Evolutionary conservation across 75 land plant species (phyloP).

Genomic region (Pseudotsuga menziesii): DNA sequence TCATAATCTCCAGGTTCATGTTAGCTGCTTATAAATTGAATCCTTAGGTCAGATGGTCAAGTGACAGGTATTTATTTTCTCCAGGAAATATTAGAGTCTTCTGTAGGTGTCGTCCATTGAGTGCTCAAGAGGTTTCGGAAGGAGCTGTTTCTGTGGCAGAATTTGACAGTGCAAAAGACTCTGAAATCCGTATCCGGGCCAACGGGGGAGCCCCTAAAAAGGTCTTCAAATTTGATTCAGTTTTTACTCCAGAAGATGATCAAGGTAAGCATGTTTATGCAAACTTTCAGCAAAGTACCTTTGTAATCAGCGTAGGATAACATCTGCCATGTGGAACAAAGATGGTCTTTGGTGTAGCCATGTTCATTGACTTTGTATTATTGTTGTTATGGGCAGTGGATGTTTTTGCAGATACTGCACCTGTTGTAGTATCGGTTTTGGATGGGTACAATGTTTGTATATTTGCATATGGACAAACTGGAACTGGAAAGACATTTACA

Average conservation of each 20-base stretch:
- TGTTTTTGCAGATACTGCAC: constrained; percentile 89
- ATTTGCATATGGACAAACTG: constrained; percentile 99
- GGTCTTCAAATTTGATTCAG: constrained; percentile 87
- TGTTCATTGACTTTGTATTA: background rate
- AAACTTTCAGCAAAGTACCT: background rate
- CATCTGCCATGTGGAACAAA: background rate
- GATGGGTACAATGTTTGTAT: constrained; percentile 99
- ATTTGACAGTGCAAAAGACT: constrained; percentile 80
- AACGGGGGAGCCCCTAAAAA: constrained; percentile 62
- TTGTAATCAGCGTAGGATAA: background rate
- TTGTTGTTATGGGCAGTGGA: constrained; percentile 39
- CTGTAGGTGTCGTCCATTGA: constrained; percentile 88
- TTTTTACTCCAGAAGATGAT: constrained; percentile 75
- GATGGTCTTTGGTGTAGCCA: background rate
- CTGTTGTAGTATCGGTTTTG: constrained; percentile 80
- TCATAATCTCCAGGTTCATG: background rate
- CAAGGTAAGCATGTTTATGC: constrained; percentile 48
- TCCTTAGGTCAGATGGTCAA: background rate
- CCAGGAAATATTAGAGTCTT: constrained; percentile 97
- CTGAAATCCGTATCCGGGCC: constrained; percentile 64
- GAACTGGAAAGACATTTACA: constrained; percentile 97
- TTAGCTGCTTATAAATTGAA: background rate
- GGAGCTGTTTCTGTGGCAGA: constrained; percentile 67
- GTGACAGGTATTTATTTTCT: background rate
- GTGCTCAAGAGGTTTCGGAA: constrained; percentile 46